These are phyloP conservation scores for Gossypioides kirkii DNA, from an alignment of 345 rosid species.

Conservation along the genomic window DNA sequence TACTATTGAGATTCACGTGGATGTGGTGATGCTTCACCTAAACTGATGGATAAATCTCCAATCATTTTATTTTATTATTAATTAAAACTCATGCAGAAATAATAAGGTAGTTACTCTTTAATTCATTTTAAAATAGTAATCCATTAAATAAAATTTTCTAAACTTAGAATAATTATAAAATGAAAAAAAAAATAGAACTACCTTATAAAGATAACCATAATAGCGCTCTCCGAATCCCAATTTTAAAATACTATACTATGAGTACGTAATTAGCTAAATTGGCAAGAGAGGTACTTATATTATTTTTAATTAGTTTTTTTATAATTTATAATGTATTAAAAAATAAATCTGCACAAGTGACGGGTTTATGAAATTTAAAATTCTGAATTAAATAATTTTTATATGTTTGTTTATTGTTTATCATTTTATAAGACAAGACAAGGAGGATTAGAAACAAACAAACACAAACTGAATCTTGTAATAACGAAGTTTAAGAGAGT, in stretches of 20 bases:
- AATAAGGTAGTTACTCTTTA: neutral
- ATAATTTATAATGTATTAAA: neutral
- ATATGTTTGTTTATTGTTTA: too few relatives aligned
- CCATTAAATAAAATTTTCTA: neutral
- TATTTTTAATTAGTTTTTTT: neutral
- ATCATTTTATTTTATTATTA: neutral
- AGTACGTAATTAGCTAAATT: too few relatives aligned
- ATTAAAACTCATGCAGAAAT: neutral
- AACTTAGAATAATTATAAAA: neutral
- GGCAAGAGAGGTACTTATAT: too few relatives aligned
- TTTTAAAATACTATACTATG: too few relatives aligned
- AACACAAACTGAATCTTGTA: neutral
- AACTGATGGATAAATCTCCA: neutral
- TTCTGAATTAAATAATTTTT: too few relatives aligned
- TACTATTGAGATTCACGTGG: neutral
- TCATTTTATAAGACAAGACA: neutral
- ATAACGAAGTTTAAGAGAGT: neutral
- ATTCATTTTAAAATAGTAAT: neutral
- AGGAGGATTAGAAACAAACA: neutral
- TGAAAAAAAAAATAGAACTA: neutral
- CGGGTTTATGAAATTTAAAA: too few relatives aligned
- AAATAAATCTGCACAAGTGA: too few relatives aligned
- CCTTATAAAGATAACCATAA: neutral
- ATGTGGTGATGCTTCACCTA: neutral
- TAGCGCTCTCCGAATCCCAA: too few relatives aligned